phyloP scores from a whole-genome alignment of 257 asterid genomes.

The Solanum medicagineum region DNA sequence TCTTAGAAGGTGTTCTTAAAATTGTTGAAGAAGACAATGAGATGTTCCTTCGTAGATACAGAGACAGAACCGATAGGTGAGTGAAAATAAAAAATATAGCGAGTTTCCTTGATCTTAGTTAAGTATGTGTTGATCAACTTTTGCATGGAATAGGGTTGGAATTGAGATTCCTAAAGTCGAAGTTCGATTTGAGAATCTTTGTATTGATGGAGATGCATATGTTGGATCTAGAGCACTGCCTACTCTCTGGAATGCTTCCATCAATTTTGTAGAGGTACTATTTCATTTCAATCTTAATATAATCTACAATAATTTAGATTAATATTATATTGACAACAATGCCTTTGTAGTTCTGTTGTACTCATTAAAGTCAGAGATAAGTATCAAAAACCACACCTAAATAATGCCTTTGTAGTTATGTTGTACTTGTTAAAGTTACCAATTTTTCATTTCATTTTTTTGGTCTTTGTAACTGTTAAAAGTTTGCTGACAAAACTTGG shows the following conservation, averaged over 20 bases:
- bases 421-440: neutral
- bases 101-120: neutral
- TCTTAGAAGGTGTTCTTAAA: conserved; percentile 53
- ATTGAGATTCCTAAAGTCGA: conserved; percentile 77
- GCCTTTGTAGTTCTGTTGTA: neutral
- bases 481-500: neutral
- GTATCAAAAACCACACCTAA: too few relatives aligned
- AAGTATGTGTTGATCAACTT: neutral
- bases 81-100: neutral
- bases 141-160: conserved; percentile 44
- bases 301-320: neutral
- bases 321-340: neutral
- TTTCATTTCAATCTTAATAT: neutral
- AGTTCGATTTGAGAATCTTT: conserved; percentile 65
- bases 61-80: conserved; percentile 84
- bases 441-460: neutral
- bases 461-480: neutral
- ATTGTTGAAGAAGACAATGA: conserved; percentile 91
- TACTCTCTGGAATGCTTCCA: conserved; percentile 56
- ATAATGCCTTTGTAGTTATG: neutral
- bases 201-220: conserved; percentile 66
- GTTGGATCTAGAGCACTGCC: conserved; percentile 91
- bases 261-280: conserved; percentile 66
- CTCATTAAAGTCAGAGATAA: neutral
- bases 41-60: conserved; percentile 58